These are phyloP conservation scores for Starmerella cellae DNA, from an alignment of 805 yeast genomes.

Conservation along the genomic window DNA sequence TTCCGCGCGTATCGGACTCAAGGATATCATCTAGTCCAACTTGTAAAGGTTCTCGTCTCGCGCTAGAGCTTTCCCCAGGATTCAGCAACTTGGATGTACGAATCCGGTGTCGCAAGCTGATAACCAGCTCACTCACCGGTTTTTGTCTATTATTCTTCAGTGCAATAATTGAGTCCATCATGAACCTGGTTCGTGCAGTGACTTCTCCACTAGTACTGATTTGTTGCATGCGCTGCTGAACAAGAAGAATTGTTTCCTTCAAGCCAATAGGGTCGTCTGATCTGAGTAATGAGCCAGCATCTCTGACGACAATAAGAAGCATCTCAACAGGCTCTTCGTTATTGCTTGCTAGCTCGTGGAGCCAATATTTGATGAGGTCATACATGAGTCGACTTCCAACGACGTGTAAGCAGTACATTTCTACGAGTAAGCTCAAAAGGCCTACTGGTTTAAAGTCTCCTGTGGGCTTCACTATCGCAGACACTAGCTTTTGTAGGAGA, in stretches of 20 bases:
- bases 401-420: slow-evolving; percentile 64
- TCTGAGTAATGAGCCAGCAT: slow-evolving; percentile 73
- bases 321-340: slow-evolving; percentile 42
- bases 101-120: slow-evolving; percentile 42
- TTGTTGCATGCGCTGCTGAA: slow-evolving; percentile 37
- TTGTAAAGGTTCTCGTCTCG: slow-evolving; percentile 53
- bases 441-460: slow-evolving; percentile 29
- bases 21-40: slow-evolving; percentile 74
- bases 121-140: slow-evolving; percentile 40
- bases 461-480: not conserved
- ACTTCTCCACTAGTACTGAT: slow-evolving; percentile 26
- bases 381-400: slow-evolving; percentile 63
- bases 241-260: slow-evolving; percentile 55
- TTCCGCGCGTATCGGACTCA: slow-evolving; percentile 66
- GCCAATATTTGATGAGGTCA: slow-evolving; percentile 46
- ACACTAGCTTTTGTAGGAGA: slow-evolving; percentile 62
- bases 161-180: slow-evolving; percentile 73
- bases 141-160: slow-evolving; percentile 75
- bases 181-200: slow-evolving; percentile 60
- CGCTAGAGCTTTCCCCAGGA: slow-evolving; percentile 37
- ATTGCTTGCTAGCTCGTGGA: slow-evolving; percentile 47
- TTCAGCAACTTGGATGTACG: slow-evolving; percentile 38
- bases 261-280: slow-evolving; percentile 80
- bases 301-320: slow-evolving; percentile 54
- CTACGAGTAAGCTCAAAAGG: slow-evolving; percentile 57